phyloP scores from a whole-genome alignment of 768 basidiomycete species.

The Podaxis pistillaris region DNA sequence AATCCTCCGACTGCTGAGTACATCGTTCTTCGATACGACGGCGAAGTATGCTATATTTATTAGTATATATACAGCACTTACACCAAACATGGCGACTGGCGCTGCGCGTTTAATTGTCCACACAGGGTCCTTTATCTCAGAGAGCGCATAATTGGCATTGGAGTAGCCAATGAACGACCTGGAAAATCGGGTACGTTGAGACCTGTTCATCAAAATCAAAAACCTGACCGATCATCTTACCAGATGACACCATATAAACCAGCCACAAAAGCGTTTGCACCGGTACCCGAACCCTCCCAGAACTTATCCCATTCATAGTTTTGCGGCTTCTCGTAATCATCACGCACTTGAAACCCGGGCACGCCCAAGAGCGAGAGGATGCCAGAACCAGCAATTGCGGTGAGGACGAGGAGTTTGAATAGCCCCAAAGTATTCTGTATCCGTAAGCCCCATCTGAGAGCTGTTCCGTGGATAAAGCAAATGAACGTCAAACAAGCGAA shows the following conservation, averaged over 20 bases:
- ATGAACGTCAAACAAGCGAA: constrained; percentile 56
- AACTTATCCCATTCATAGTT: constrained; percentile 61
- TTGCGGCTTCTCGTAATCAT: constrained; percentile 49
- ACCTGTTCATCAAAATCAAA: not conserved
- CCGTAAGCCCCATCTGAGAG: constrained; percentile 52
- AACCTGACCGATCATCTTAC: constrained; percentile 30
- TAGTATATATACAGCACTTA: constrained; percentile 59
- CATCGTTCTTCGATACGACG: constrained; percentile 68
- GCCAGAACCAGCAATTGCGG: constrained; percentile 51
- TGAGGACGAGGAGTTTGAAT: constrained; percentile 59
- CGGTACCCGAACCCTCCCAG: constrained; percentile 61
- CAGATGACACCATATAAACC: constrained; percentile 73
- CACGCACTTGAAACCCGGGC: constrained; percentile 47
- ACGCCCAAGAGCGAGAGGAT: constrained; percentile 47
- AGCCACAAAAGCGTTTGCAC: constrained; percentile 57
- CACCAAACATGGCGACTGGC: constrained; percentile 59
- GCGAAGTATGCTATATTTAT: constrained; percentile 76
- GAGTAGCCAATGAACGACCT: constrained; percentile 76
- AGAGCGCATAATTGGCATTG: constrained; percentile 73
- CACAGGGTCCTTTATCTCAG: constrained; percentile 68
- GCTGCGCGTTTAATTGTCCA: constrained; percentile 70
- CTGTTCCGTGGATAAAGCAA: constrained; percentile 54
- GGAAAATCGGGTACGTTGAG: not conserved
- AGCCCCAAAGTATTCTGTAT: constrained; percentile 63
- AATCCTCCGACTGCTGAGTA: constrained; percentile 59